Conservation (phyloP, 2,329 filamentous ascomycete genomes). For the Colletotrichum lupini region DNA sequence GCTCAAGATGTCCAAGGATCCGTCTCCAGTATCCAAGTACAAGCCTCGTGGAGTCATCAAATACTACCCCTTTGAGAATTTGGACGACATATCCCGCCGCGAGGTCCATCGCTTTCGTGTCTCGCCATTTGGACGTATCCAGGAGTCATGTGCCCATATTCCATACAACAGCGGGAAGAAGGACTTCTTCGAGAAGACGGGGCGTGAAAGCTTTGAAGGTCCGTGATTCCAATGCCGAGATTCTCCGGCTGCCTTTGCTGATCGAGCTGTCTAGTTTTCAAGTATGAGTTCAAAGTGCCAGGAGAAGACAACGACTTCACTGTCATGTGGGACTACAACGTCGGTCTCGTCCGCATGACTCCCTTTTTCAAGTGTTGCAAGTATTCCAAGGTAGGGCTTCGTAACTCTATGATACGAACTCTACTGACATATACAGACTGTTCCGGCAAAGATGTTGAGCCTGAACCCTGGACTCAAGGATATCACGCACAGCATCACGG, state of each 20-base stretch:
- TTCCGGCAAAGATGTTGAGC: constrained; percentile 84
- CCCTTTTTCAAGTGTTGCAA: constrained; percentile 93
- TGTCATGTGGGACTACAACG: constrained; percentile 98
- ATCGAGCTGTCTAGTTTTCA: constrained; percentile 70
- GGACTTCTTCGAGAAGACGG: constrained; percentile 86
- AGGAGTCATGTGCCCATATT: constrained; percentile 77
- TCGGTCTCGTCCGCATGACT: constrained; percentile 92
- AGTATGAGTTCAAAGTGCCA: constrained; percentile 83
- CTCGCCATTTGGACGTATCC: constrained; percentile 72
- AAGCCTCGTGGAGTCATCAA: constrained; percentile 74
- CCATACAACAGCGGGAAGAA: constrained; percentile 97
- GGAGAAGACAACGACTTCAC: constrained; percentile 74
- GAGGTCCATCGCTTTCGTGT: constrained; percentile 74
- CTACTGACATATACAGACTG: constrained; percentile 69
- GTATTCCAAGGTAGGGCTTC: constrained; percentile 77
- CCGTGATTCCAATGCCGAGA: constrained; percentile 39
- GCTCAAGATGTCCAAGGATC: constrained; percentile 74
- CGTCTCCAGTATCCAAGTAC: constrained; percentile 69
- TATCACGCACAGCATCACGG: constrained; percentile 95
- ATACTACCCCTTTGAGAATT: constrained; percentile 78
- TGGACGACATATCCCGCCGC: constrained; percentile 65
- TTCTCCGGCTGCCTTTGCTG: constrained; percentile 6
- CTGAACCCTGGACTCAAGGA: constrained; percentile 84
- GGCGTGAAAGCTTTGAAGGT: constrained; percentile 91
- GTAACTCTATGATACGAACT: not conserved